Evolutionary conservation across 371 early-diverging fungal species (phyloP).

Genomic region (Mortierella sp.): DNA sequence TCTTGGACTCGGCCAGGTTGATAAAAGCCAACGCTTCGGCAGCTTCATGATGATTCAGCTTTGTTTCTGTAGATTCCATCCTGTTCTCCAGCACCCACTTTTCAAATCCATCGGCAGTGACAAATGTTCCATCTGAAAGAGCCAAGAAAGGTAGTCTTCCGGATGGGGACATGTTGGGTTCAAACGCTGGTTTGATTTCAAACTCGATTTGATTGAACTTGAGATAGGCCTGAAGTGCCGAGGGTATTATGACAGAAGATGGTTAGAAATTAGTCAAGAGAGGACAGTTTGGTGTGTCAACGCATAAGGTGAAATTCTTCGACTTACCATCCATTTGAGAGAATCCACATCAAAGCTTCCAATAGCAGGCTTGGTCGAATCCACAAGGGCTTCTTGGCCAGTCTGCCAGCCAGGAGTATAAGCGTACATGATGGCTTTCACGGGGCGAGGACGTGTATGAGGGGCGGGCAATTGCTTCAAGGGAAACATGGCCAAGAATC

Average conservation of each 20-base stretch:
- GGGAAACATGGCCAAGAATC: slow-evolving; percentile 44
- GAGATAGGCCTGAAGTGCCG: slow-evolving; percentile 22
- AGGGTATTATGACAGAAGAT: background rate
- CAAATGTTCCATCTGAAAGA: slow-evolving; percentile 29
- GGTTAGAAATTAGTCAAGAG: no score
- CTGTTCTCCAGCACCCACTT: slow-evolving; percentile 39
- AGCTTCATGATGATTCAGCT: slow-evolving; percentile 31
- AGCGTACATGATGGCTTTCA: slow-evolving; percentile 40
- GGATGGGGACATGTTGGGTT: slow-evolving; percentile 49
- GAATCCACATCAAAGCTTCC: slow-evolving; percentile 55
- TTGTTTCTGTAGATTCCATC: background rate
- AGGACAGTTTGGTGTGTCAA: background rate
- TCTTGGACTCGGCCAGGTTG: slow-evolving; percentile 42
- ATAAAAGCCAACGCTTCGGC: slow-evolving; percentile 48
- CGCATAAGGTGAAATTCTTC: background rate
- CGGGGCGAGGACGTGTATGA: slow-evolving; percentile 28
- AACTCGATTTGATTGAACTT: slow-evolving; percentile 49
- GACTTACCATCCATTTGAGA: slow-evolving; percentile 51
- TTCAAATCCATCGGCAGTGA: slow-evolving; percentile 44
- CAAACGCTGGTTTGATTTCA: slow-evolving; percentile 40
- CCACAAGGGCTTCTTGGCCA: background rate
- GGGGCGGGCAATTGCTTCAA: slow-evolving; percentile 42
- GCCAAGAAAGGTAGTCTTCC: slow-evolving; percentile 52
- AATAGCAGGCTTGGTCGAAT: background rate
- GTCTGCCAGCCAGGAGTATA: slow-evolving; percentile 39